Evolutionary conservation across 2,329 filamentous ascomycete species (phyloP), one percentile per base, ranked within the genome.

Genomic region (Aspergillus novofumigatus): DNA sequence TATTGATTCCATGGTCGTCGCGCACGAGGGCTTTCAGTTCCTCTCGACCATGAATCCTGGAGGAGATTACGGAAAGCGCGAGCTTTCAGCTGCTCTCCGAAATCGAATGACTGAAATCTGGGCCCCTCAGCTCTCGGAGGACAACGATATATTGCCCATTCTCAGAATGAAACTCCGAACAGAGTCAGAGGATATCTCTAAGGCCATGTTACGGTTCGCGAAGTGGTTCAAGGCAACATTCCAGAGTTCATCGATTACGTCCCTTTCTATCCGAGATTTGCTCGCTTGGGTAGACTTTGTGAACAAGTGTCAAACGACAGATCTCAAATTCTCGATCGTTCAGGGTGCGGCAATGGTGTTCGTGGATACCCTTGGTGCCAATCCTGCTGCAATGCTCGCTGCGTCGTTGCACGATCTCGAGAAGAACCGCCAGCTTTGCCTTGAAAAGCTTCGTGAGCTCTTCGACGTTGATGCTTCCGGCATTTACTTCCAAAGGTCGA

Each of bases 21-120:
- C 89, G 5, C 75, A 81, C 10, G 81, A 88, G 44, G 90, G 89
- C 0, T 99, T 97, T 74, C 92, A 99, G 68, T 97, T 99, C 74
- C 85, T 99, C 58, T 93, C 94, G 3, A 99, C 94, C 0, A 99
- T 99, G 94, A 99, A 99, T 65, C 94, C 94, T 8, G 95, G 95
- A 52, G 94, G 95, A 49, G 94, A 99, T 70, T 99, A 97, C 72
- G 94, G 94, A 62, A 99, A 99, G 77, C 91, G 93, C 65, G 94
- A 99, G 72, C 82, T 99, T 11, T 99, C 94, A 1, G 94, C 94
- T 3, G 95, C 94, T 14, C 78, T 99, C 58, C 85, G 94, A 49
- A 99, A 99, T 71, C 90, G 94, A 59, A 96, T 99, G 72, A 99
- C 94, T 0, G 94, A 99, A 74, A 97, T 99, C 8, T 99, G 94